Percentiles rank a stretch among this genome's conserved stretches.
These are phyloP conservation scores for Setomelanomma holmii DNA, from an alignment of 2,329 filamentous ascomycete species.

Conservation along the genomic window DNA sequence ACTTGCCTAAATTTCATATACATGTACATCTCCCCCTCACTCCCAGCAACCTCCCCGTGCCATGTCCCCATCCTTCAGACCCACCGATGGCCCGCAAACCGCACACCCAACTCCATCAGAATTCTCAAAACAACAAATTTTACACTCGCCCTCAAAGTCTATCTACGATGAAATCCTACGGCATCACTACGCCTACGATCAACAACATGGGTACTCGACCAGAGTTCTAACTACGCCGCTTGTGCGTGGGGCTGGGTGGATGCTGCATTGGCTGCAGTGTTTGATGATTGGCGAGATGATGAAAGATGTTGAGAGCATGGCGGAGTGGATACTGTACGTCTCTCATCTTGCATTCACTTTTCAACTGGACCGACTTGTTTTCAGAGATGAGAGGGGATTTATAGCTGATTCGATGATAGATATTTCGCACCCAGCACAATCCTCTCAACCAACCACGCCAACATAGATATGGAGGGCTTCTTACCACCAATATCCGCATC, in stretches of 20 bases:
- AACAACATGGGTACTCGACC: not conserved
- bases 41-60: too few relatives aligned
- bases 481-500: not conserved
- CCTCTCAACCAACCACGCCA: not conserved
- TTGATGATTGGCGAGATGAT: not conserved
- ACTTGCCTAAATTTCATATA: not conserved
- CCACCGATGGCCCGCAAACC: not conserved
- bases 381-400: not conserved
- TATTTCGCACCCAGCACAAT: not conserved
- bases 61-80: too few relatives aligned
- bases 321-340: not conserved
- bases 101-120: not conserved
- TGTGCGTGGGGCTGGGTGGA: not conserved
- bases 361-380: conserved; percentile 2
- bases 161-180: not conserved
- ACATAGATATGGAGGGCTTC: not conserved
- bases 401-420: not conserved
- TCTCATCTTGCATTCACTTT: conserved; percentile 5
- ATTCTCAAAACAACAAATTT: not conserved
- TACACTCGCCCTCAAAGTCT: not conserved
- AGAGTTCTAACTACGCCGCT: not conserved
- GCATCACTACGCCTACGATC: not conserved
- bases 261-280: not conserved
- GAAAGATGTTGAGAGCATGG: not conserved
- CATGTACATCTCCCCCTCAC: not conserved